Percentiles rank a stretch among this genome's conserved stretches.
These are phyloP conservation scores for Aspergillus vadensis DNA, from an alignment of 2,329 filamentous ascomycete genomes.

Conservation along the genomic window DNA sequence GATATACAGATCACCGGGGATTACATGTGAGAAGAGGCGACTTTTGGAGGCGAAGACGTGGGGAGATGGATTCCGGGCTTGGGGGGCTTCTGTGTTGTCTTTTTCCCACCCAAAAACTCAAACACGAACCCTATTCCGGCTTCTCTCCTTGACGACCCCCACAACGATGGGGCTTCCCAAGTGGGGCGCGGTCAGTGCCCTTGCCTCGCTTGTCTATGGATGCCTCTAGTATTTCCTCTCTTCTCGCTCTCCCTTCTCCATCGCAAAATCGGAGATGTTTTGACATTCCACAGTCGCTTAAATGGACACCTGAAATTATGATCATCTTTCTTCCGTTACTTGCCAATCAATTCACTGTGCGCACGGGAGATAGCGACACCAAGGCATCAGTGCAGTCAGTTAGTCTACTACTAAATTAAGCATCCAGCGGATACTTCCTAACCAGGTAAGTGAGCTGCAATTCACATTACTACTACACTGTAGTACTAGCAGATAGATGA, in stretches of 20 bases:
- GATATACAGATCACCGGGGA: background rate
- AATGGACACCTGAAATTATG: background rate
- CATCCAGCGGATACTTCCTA: background rate
- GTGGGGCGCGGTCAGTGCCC: slow-evolving; percentile 3
- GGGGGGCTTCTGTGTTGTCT: background rate
- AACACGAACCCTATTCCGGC: slow-evolving; percentile 5
- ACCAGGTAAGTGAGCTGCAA: background rate
- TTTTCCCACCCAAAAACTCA: background rate
- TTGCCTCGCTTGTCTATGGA: slow-evolving; percentile 2
- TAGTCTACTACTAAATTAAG: background rate
- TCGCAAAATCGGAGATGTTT: background rate
- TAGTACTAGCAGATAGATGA: background rate
- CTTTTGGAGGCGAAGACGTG: background rate
- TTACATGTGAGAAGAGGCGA: background rate
- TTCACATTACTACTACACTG: too few species aligned
- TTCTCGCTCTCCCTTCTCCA: too few species aligned
- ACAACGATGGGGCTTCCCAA: background rate
- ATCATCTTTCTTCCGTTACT: too few species aligned
- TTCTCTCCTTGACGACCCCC: background rate
- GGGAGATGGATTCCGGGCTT: background rate
- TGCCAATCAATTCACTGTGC: too few species aligned
- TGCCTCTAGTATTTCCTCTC: too few species aligned
- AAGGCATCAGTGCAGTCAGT: background rate
- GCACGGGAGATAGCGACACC: too few species aligned
- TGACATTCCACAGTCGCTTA: background rate